Evolutionary conservation across 75 land plant species (phyloP).

Genomic region (Gnetum montanum): DNA sequence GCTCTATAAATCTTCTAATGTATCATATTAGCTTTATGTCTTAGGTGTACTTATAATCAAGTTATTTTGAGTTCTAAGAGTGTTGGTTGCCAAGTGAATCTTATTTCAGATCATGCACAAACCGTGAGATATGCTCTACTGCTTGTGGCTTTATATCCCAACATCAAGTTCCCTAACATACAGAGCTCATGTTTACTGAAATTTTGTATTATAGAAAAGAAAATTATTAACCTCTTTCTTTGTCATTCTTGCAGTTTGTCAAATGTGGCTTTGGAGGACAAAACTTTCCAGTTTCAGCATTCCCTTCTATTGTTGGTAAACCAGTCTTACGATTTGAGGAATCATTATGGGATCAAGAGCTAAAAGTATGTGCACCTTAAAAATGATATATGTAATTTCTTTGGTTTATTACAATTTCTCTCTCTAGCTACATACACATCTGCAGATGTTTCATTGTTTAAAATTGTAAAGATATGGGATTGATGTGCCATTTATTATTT

Average conservation of each 20-base stretch:
- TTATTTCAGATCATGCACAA: neutral
- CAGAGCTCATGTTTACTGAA: neutral
- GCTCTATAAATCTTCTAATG: too few species aligned
- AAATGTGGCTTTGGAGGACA: conserved; percentile 44
- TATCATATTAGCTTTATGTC: too few species aligned
- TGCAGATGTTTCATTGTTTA: too few species aligned
- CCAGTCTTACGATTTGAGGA: conserved; percentile 37
- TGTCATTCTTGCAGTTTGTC: conserved; percentile 28
- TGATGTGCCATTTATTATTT: too few species aligned
- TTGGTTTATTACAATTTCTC: too few species aligned
- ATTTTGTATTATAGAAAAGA: too few species aligned
- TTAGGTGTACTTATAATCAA: neutral
- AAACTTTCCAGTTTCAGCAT: conserved; percentile 32
- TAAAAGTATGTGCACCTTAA: conserved; percentile 15
- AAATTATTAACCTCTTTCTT: neutral
- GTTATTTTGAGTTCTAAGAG: neutral
- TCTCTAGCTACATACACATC: too few species aligned
- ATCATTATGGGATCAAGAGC: conserved; percentile 27
- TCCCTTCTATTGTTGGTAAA: conserved; percentile 36
- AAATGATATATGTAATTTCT: too few species aligned
- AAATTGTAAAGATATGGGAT: too few species aligned
- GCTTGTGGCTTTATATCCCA: neutral
- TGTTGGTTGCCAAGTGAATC: neutral
- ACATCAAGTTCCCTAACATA: neutral
- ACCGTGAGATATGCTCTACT: neutral